phyloP scores from a whole-genome alignment of 768 basidiomycete species.

The Austroboletus festivus region DNA sequence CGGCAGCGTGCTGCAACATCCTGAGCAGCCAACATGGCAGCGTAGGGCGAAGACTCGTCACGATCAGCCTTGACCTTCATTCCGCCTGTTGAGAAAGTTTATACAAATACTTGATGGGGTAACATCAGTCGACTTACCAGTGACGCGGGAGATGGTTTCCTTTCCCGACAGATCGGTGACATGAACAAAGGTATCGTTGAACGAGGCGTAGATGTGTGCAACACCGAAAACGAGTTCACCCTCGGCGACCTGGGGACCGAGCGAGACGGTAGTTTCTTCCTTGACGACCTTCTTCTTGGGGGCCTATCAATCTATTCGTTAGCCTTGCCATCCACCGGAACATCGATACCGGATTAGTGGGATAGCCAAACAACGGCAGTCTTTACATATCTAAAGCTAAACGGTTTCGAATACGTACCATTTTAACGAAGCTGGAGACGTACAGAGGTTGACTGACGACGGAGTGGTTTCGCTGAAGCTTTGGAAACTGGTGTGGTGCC shows the following conservation, averaged over 20 bases:
- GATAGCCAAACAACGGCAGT: not conserved
- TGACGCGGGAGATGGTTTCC: constrained; percentile 98
- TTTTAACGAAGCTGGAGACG: constrained; percentile 31
- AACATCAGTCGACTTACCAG: constrained; percentile 52
- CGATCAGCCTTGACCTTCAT: constrained; percentile 99
- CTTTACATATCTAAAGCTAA: not conserved
- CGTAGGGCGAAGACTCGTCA: constrained; percentile 97
- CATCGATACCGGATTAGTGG: not conserved
- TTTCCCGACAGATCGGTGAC: constrained; percentile 98
- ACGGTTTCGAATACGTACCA: constrained; percentile 33
- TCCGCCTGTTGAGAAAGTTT: constrained; percentile 56
- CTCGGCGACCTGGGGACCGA: constrained; percentile 94
- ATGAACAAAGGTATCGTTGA: constrained; percentile 99
- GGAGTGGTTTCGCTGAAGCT: constrained; percentile 1
- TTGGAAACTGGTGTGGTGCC: constrained; percentile 1
- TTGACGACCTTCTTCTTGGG: constrained; percentile 82
- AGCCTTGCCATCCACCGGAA: constrained; percentile 50
- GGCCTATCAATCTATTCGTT: constrained; percentile 56
- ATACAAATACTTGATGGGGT: not conserved
- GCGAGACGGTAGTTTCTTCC: constrained; percentile 82
- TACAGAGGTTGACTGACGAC: constrained; percentile 15
- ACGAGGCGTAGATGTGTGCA: constrained; percentile 98
- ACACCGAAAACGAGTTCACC: constrained; percentile 98
- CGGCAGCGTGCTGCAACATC: constrained; percentile 95
- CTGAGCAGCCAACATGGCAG: constrained; percentile 98